Percentiles rank a stretch among this genome's conserved stretches.
Evolutionary conservation across 2,329 filamentous ascomycete genomes (phyloP).

Genomic region (Curvularia verruculosa): DNA sequence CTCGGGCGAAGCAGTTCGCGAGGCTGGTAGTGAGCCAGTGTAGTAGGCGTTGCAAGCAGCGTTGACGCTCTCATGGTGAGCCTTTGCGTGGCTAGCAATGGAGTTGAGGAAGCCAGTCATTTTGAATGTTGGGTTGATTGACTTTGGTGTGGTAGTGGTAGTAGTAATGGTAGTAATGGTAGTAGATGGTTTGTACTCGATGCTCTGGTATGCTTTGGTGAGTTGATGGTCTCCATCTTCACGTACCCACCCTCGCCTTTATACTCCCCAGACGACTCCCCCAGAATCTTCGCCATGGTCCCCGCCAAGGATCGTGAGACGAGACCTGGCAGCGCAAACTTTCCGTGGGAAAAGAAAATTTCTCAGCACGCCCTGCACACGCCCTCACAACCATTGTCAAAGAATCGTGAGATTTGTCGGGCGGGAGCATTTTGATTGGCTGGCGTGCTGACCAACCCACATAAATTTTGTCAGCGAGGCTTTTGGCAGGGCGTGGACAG

Average conservation of each 20-base stretch:
- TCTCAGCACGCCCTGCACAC: constrained; percentile 17
- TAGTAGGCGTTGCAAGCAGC: constrained; percentile 37
- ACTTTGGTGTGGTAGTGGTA: neutral
- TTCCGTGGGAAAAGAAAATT: constrained; percentile 4
- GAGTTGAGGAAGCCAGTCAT: constrained; percentile 35
- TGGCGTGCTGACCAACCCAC: constrained; percentile 23
- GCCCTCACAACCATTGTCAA: constrained; percentile 16
- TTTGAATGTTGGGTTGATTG: constrained; percentile 19
- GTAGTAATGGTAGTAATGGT: constrained; percentile 2
- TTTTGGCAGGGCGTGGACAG: constrained; percentile 8
- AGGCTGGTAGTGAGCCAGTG: constrained; percentile 16
- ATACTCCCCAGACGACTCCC: constrained; percentile 18
- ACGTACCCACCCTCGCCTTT: constrained; percentile 14
- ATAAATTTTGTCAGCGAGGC: constrained; percentile 19
- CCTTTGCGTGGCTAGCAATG: constrained; percentile 35
- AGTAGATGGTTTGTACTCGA: constrained; percentile 13
- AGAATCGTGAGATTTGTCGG: constrained; percentile 7
- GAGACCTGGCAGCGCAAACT: neutral
- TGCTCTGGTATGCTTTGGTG: constrained; percentile 17
- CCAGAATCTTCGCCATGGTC: constrained; percentile 15
- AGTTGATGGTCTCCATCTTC: constrained; percentile 11
- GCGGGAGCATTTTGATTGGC: constrained; percentile 13
- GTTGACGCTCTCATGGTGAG: constrained; percentile 41
- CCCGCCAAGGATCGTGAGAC: constrained; percentile 24
- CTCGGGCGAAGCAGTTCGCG: constrained; percentile 13